These are phyloP conservation scores for Amphicarpaea edgeworthii DNA, from an alignment of 306 rosid species.

Conservation along the genomic window DNA sequence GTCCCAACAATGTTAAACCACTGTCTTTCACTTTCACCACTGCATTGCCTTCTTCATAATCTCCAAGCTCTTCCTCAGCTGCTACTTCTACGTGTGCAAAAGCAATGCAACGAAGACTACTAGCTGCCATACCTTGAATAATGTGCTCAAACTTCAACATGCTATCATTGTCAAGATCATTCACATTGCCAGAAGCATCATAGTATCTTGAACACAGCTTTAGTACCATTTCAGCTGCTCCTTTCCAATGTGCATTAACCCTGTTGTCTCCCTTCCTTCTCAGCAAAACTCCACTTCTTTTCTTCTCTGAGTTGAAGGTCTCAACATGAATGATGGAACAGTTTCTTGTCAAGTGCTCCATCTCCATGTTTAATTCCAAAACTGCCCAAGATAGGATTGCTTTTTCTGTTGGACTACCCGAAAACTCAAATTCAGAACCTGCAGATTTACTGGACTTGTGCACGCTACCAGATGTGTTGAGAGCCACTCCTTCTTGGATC, in stretches of 20 bases:
- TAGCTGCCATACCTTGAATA: conserved; percentile 48
- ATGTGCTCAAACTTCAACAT: conserved; percentile 3
- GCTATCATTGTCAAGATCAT: conserved; percentile 29
- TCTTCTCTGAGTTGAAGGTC: conserved; percentile 49
- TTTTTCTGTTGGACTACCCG: conserved; percentile 49
- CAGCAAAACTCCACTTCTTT: conserved; percentile 43
- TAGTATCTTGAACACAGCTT: conserved; percentile 44
- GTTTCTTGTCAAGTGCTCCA: conserved; percentile 28
- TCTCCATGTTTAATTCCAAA: conserved; percentile 39
- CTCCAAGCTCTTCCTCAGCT: conserved; percentile 6
- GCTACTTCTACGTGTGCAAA: conserved; percentile 32
- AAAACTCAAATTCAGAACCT: conserved; percentile 36
- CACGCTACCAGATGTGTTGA: conserved; percentile 43
- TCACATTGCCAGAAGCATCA: conserved; percentile 33
- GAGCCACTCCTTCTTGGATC: conserved; percentile 47
- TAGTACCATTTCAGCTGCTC: conserved; percentile 52
- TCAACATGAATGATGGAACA: conserved; percentile 42
- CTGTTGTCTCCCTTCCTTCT: conserved; percentile 36
- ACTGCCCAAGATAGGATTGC: conserved; percentile 47
- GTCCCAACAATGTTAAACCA: conserved; percentile 44
- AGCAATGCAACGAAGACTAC: conserved; percentile 46
- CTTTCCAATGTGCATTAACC: conserved; percentile 45
- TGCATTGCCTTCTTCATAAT: background rate
- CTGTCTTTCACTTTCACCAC: conserved; percentile 37
- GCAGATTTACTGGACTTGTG: conserved; percentile 24